Percentiles rank a stretch among this genome's conserved stretches.
phyloP scores from a whole-genome alignment of 805 yeast species.

The Pichia nakasei region DNA sequence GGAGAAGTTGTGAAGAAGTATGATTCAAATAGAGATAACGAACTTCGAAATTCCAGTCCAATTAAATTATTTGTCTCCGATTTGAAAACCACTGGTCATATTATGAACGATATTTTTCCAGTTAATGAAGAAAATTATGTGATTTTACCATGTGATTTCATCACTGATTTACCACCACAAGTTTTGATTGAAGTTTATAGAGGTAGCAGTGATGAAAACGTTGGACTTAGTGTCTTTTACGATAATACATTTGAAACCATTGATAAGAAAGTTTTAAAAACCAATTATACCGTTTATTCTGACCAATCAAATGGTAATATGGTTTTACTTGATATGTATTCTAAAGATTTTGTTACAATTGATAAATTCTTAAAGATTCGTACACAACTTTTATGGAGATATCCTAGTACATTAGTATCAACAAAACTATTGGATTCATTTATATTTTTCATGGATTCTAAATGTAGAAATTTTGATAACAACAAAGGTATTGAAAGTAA shows the following conservation, averaged over 20 bases:
- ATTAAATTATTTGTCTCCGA: conserved; percentile 37
- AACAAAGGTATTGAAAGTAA: conserved; percentile 14
- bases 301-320: conserved; percentile 36
- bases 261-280: conserved; percentile 65
- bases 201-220: conserved; percentile 54
- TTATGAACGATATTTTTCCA: conserved; percentile 31
- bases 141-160: conserved; percentile 88
- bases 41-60: conserved; percentile 25
- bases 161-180: conserved; percentile 89
- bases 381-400: conserved; percentile 84
- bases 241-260: conserved; percentile 64
- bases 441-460: conserved; percentile 54
- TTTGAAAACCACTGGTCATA: conserved; percentile 53
- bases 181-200: conserved; percentile 77
- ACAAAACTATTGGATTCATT: conserved; percentile 66
- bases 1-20: conserved; percentile 41
- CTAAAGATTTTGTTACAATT: conserved; percentile 58
- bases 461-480: conserved; percentile 28
- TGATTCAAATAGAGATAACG: conserved; percentile 30
- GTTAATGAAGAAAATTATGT: conserved; percentile 44
- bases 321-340: conserved; percentile 59
- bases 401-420: conserved; percentile 70
- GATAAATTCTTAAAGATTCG: conserved; percentile 68
- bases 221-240: conserved; percentile 74
- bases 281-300: conserved; percentile 60